Conservation (phyloP, 768 basidiomycete species). For the Jaapia argillacea region DNA sequence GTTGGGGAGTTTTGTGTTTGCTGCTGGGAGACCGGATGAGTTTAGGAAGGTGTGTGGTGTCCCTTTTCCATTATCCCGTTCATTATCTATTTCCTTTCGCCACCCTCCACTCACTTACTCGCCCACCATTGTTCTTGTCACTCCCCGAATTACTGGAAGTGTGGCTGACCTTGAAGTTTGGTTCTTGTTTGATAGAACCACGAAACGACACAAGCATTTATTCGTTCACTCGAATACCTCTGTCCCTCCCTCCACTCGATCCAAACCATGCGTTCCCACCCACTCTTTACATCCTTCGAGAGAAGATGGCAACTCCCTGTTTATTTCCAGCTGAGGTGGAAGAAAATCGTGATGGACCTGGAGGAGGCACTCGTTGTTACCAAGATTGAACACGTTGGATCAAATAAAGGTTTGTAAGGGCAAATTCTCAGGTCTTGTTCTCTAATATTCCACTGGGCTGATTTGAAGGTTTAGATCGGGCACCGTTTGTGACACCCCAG, state of each 20-base stretch:
- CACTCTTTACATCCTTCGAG: constrained; percentile 63
- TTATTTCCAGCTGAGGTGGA: constrained; percentile 96
- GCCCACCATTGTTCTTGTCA: background rate
- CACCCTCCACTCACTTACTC: no score
- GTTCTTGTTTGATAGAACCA: constrained; percentile 69
- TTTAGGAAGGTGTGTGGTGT: constrained; percentile 65
- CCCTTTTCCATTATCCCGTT: background rate
- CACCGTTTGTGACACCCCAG: constrained; percentile 48
- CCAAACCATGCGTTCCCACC: constrained; percentile 61
- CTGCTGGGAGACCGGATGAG: constrained; percentile 85
- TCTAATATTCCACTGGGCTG: background rate
- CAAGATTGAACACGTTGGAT: constrained; percentile 27
- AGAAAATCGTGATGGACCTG: constrained; percentile 73
- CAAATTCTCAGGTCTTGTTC: background rate
- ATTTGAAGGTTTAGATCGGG: background rate
- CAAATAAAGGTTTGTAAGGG: constrained; percentile 28
- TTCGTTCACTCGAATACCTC: constrained; percentile 71
- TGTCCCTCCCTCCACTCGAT: constrained; percentile 70
- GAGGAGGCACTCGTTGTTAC: constrained; percentile 53
- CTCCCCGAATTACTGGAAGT: background rate
- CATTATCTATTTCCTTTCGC: background rate
- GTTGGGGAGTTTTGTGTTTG: constrained; percentile 74
- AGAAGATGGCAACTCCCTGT: constrained; percentile 92
- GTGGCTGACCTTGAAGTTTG: background rate
- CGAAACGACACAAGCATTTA: constrained; percentile 73